These are phyloP conservation scores for Pseudocercospora eumusae DNA, from an alignment of 2,329 filamentous ascomycete genomes.

Conservation along the genomic window DNA sequence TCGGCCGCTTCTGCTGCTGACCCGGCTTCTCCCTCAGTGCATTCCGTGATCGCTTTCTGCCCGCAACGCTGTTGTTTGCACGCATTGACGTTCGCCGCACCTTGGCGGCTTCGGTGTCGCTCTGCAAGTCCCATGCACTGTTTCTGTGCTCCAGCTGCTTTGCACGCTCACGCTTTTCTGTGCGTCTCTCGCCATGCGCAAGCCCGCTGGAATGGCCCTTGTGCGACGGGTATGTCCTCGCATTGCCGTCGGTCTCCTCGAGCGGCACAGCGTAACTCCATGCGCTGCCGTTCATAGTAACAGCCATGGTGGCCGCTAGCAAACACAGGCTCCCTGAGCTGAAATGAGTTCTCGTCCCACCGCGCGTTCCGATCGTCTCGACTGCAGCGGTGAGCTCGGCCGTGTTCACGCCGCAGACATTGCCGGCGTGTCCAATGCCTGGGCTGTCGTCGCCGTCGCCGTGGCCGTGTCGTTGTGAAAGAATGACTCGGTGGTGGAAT, in stretches of 20 bases:
- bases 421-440: background rate
- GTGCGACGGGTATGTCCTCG: slow-evolving; percentile 17
- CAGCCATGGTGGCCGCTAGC: slow-evolving; percentile 1
- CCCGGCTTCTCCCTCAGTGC: slow-evolving; percentile 28
- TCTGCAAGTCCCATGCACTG: slow-evolving; percentile 31
- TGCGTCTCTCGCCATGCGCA: slow-evolving; percentile 5
- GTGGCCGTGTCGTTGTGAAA: too few species aligned
- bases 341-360: slow-evolving; percentile 6
- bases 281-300: slow-evolving; percentile 21
- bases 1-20: slow-evolving; percentile 20
- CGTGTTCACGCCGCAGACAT: slow-evolving; percentile 10
- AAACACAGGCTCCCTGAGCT: background rate
- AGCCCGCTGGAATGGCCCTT: background rate
- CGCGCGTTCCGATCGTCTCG: slow-evolving; percentile 7
- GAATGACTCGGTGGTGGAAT: background rate
- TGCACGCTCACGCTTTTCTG: slow-evolving; percentile 9
- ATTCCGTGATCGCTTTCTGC: slow-evolving; percentile 34
- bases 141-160: slow-evolving; percentile 19
- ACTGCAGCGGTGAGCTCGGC: slow-evolving; percentile 11
- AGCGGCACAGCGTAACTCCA: slow-evolving; percentile 31
- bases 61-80: slow-evolving; percentile 26
- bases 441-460: background rate
- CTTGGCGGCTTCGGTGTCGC: slow-evolving; percentile 34
- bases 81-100: slow-evolving; percentile 32
- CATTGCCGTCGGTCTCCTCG: slow-evolving; percentile 30